phyloP scores from a whole-genome alignment of 2,329 filamentous ascomycete species.

The Arthrobotrys conoides region DNA sequence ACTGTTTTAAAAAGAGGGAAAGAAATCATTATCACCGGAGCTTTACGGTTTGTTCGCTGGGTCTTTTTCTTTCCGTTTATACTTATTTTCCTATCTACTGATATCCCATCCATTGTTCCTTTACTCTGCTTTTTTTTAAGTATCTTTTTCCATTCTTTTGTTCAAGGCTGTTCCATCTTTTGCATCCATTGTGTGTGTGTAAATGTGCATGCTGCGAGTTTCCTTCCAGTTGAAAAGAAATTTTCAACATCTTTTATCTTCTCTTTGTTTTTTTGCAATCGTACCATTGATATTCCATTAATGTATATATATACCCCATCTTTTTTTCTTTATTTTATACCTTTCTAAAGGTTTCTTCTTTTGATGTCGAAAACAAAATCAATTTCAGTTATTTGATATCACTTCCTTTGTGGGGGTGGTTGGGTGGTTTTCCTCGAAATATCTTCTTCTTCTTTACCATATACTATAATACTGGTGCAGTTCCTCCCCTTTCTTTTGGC shows the following conservation, averaged over 20 bases:
- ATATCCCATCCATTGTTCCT: slow-evolving; percentile 52
- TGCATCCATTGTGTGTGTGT: slow-evolving; percentile 5
- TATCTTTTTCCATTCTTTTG: background rate
- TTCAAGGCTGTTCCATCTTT: background rate
- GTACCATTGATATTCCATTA: background rate
- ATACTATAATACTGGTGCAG: too few species aligned
- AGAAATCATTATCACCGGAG: slow-evolving; percentile 57
- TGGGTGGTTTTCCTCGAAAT: too few species aligned
- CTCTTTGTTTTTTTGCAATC: slow-evolving; percentile 21
- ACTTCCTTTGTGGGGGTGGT: too few species aligned
- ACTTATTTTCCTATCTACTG: background rate
- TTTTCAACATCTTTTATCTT: slow-evolving; percentile 4
- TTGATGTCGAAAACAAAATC: too few species aligned
- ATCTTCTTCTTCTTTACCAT: too few species aligned
- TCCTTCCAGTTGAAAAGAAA: too few species aligned
- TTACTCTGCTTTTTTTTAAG: slow-evolving; percentile 64
- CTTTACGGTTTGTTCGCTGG: slow-evolving; percentile 30
- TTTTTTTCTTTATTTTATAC: slow-evolving; percentile 7
- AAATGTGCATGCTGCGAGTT: slow-evolving; percentile 16
- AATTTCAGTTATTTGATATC: background rate
- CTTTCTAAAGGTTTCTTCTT: background rate
- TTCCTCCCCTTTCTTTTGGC: too few species aligned
- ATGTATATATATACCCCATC: slow-evolving; percentile 32
- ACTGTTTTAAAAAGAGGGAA: slow-evolving; percentile 39
- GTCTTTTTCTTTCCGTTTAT: slow-evolving; percentile 18